These are phyloP conservation scores for Hypholoma fasciculare DNA, from an alignment of 768 basidiomycete species.

Conservation along the genomic window DNA sequence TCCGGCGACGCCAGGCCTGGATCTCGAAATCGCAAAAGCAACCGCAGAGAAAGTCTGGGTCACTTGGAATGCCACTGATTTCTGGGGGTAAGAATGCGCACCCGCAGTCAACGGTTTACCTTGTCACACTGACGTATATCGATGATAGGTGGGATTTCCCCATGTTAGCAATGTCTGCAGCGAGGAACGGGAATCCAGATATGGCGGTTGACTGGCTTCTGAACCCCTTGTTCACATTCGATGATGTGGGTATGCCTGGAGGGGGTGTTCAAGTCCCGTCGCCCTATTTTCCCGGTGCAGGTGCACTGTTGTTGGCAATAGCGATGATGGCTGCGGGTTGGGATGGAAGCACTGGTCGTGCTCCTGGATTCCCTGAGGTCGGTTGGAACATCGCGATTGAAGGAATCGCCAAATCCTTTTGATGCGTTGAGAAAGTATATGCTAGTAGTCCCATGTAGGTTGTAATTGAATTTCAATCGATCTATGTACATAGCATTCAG, in stretches of 20 bases:
- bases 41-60: constrained; percentile 57
- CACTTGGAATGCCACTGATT: constrained; percentile 42
- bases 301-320: constrained; percentile 48
- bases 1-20: constrained; percentile 47
- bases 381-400: constrained; percentile 28
- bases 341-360: constrained; percentile 35
- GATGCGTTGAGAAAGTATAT: too few relatives aligned
- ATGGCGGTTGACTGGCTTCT: constrained; percentile 57
- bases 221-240: constrained; percentile 54
- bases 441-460: too few relatives aligned
- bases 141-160: constrained; percentile 61
- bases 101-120: constrained; percentile 25
- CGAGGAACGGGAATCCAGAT: constrained; percentile 47
- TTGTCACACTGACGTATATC: neutral
- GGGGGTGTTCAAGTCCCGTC: constrained; percentile 55
- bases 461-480: too few relatives aligned
- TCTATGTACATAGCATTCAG: too few relatives aligned
- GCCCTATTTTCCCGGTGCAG: constrained; percentile 61
- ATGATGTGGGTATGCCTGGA: constrained; percentile 61
- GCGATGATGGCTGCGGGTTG: constrained; percentile 64
- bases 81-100: constrained; percentile 20
- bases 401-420: constrained; percentile 21
- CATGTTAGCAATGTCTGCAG: constrained; percentile 63
- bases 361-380: constrained; percentile 30
- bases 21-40: constrained; percentile 42